phyloP scores from a whole-genome alignment of 1,139 yeast genomes.

The Saccharomyces hybrid region DNA sequence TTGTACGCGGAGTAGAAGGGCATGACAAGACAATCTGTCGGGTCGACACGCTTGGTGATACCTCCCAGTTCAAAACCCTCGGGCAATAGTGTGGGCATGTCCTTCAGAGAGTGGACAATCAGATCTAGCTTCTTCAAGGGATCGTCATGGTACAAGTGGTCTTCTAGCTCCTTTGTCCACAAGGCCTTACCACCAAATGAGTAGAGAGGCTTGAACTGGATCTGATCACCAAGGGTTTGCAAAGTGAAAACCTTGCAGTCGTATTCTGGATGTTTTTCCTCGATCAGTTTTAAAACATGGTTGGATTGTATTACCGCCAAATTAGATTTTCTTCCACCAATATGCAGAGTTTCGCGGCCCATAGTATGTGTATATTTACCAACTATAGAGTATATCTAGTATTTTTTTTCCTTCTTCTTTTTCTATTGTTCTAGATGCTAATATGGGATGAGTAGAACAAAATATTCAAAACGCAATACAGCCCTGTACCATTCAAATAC shows the following conservation, averaged over 20 bases:
- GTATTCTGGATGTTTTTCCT: slow-evolving; percentile 50
- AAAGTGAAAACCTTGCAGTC: slow-evolving; percentile 71
- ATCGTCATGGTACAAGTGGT: slow-evolving; percentile 57
- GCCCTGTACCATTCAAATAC: slow-evolving; percentile 1
- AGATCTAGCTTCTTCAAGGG: slow-evolving; percentile 51
- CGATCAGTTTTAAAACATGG: slow-evolving; percentile 56
- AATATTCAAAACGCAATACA: neutral
- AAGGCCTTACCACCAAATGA: slow-evolving; percentile 93
- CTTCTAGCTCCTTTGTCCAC: slow-evolving; percentile 95
- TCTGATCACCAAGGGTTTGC: slow-evolving; percentile 84
- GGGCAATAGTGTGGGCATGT: slow-evolving; percentile 89
- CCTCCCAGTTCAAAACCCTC: slow-evolving; percentile 88
- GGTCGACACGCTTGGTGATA: slow-evolving; percentile 78
- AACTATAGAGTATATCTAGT: neutral
- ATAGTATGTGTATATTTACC: slow-evolving; percentile 2
- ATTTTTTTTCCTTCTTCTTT: neutral
- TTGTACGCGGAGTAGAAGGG: slow-evolving; percentile 55
- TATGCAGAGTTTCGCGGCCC: slow-evolving; percentile 27
- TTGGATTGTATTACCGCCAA: slow-evolving; percentile 85
- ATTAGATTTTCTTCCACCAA: slow-evolving; percentile 86
- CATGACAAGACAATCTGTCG: slow-evolving; percentile 92
- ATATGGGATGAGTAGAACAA: neutral
- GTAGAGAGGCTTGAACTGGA: slow-evolving; percentile 77
- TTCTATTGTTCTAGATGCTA: neutral
- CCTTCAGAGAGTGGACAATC: slow-evolving; percentile 90